These are phyloP conservation scores for Graphilbum fragrans DNA, from an alignment of 2,329 filamentous ascomycete species.

Conservation along the genomic window DNA sequence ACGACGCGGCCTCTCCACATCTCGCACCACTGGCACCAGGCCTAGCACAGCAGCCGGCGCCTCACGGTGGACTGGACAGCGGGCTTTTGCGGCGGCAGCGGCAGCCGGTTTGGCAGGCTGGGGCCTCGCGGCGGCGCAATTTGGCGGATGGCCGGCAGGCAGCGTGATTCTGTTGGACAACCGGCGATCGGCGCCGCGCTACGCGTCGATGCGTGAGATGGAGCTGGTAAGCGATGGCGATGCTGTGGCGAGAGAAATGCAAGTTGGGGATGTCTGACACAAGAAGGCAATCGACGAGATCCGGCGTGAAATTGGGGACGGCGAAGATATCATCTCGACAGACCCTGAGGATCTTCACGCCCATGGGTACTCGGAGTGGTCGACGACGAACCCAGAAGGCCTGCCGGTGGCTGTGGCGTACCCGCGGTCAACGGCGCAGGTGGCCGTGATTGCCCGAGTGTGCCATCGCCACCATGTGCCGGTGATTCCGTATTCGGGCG, in stretches of 20 bases:
- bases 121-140: slow-evolving; percentile 22
- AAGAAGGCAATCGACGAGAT: slow-evolving; percentile 28
- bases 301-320: slow-evolving; percentile 25
- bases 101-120: slow-evolving; percentile 28
- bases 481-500: slow-evolving; percentile 78
- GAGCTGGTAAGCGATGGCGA: slow-evolving; percentile 18
- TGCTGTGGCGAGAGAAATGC: background rate
- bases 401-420: slow-evolving; percentile 54
- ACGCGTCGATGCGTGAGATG: slow-evolving; percentile 31
- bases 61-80: slow-evolving; percentile 14
- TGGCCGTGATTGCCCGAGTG: slow-evolving; percentile 48
- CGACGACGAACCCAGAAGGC: slow-evolving; percentile 45
- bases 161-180: slow-evolving; percentile 16
- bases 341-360: slow-evolving; percentile 48
- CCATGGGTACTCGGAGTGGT: slow-evolving; percentile 60
- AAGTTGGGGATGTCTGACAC: background rate
- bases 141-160: slow-evolving; percentile 11
- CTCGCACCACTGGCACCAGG: too few species aligned
- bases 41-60: too few species aligned
- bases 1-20: too few species aligned
- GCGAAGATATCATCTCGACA: slow-evolving; percentile 47
- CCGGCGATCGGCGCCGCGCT: slow-evolving; percentile 16
- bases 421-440: slow-evolving; percentile 47
- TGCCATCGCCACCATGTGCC: slow-evolving; percentile 73
- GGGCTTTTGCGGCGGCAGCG: slow-evolving; percentile 24